Evolutionary conservation across 148 eudicot genomes (phyloP), one percentile per base, ranked within the genome.

Genomic region (Suaeda aralocaspica): DNA sequence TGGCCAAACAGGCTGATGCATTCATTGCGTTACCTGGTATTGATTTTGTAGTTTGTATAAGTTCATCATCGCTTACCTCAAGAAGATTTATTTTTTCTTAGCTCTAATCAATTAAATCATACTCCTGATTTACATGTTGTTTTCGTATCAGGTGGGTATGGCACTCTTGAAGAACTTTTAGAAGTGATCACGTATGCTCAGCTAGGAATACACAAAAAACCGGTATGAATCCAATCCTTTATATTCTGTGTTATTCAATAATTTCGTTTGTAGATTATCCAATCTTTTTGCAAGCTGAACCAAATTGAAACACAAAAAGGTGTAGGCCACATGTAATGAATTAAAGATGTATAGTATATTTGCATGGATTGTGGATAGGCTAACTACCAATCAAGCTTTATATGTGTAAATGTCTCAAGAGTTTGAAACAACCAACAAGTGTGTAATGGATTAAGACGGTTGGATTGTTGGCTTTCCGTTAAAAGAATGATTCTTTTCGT

Each of bases 1-100:
- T 93, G 98, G 96, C 96, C 48, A 88, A 92, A 25, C 95, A 87
- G 83, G 98, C 98, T 15, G 98, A 93, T 73, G 98, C 98, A 46
- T 93, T 93, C 76, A 83, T 93, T 28, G 96, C 98, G 42, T 84
- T 93, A 67, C 96, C 98, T 42, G 98, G 98, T 92, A 80, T 36
- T 36, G 41, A 36, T 36, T 3, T 36, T 36, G 8, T 36, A 67
- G 8, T 59, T 60, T 11, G 15, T 30, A 19, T 59, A 15, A 16
- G 24, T 31, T 22, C 2, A 59, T 16, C 63, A 15, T 19, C 2
- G 39, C 15, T 31, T 29, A 1, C 19, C 41, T 18, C 10, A 30
- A 22, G 24, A 16, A 16, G 42, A 18, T 59, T 29, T 5, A 2
- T 10, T 21, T 29, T 50, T 50, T 50, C 42, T 0, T 48, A 15